Percentiles rank a stretch among this genome's conserved stretches.
Evolutionary conservation across 345 rosid species (phyloP).

Genomic region (Corchorus capsularis): DNA sequence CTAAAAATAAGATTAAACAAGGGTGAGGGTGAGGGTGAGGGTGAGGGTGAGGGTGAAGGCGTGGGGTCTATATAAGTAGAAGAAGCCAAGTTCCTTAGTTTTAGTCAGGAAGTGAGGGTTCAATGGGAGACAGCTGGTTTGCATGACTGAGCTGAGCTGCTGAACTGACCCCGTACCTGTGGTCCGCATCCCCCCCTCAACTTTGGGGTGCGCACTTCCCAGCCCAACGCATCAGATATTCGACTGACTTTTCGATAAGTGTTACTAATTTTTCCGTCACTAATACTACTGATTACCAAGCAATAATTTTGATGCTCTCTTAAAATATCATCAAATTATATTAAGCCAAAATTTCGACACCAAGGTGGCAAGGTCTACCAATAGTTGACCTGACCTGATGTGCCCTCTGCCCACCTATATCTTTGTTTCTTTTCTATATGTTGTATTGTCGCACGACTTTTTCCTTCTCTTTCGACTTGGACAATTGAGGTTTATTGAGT

Average conservation of each 20-base stretch:
- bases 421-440: neutral
- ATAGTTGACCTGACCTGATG: too few species aligned
- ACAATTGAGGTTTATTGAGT: too few species aligned
- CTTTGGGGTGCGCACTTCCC: conserved; percentile 15
- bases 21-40: neutral
- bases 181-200: neutral
- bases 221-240: neutral
- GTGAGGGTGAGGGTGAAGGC: too few species aligned
- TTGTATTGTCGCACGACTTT: too few species aligned
- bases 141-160: neutral
- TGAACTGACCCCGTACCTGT: neutral
- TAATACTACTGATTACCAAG: neutral
- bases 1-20: neutral
- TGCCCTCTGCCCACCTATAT: too few species aligned
- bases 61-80: neutral
- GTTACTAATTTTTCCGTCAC: neutral
- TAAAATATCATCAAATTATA: neutral
- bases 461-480: too few species aligned
- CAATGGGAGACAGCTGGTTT: conserved; percentile 13
- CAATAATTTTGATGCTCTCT: neutral
- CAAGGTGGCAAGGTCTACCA: too few species aligned
- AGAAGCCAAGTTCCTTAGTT: neutral
- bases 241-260: neutral
- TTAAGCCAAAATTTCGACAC: neutral
- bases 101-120: neutral